Evolutionary conservation across 495 filamentous ascomycete genomes (phyloP).

Genomic region (Penicilliopsis zonata): DNA sequence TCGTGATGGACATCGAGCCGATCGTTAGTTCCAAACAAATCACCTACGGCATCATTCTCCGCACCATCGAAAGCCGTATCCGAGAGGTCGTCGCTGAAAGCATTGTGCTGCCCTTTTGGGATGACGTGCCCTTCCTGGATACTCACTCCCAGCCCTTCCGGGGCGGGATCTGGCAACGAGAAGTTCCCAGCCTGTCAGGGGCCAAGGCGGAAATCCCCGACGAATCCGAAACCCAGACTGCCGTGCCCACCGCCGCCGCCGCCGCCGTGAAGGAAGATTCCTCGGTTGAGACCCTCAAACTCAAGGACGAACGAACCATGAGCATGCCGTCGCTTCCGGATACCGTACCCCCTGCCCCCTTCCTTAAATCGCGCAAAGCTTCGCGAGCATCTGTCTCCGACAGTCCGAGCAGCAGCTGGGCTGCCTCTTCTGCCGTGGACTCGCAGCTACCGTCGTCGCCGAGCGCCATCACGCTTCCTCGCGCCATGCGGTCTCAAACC

Average conservation of each 20-base stretch:
- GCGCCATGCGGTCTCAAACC: slow-evolving; percentile 46
- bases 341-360: slow-evolving; percentile 7
- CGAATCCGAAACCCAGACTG: slow-evolving; percentile 42
- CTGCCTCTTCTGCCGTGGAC: slow-evolving; percentile 25
- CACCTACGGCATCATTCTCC: slow-evolving; percentile 81
- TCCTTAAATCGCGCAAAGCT: slow-evolving; percentile 23
- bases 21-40: slow-evolving; percentile 93
- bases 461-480: slow-evolving; percentile 32
- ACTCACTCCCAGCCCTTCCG: slow-evolving; percentile 65
- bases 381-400: slow-evolving; percentile 11
- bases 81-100: slow-evolving; percentile 88
- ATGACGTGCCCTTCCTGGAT: slow-evolving; percentile 81
- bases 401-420: slow-evolving; percentile 15
- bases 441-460: too few relatives aligned
- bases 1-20: slow-evolving; percentile 85
- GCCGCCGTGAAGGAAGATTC: slow-evolving; percentile 21
- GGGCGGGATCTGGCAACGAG: slow-evolving; percentile 78
- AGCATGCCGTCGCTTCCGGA: slow-evolving; percentile 37
- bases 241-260: slow-evolving; percentile 26
- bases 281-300: slow-evolving; percentile 19
- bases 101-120: slow-evolving; percentile 89
- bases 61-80: slow-evolving; percentile 88
- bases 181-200: slow-evolving; percentile 31
- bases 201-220: slow-evolving; percentile 42
- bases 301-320: slow-evolving; percentile 48